Percentiles rank a stretch among this genome's conserved stretches.
Evolutionary conservation across 2,329 filamentous ascomycete species (phyloP).

Genomic region (Pestalotiopsis sp.): DNA sequence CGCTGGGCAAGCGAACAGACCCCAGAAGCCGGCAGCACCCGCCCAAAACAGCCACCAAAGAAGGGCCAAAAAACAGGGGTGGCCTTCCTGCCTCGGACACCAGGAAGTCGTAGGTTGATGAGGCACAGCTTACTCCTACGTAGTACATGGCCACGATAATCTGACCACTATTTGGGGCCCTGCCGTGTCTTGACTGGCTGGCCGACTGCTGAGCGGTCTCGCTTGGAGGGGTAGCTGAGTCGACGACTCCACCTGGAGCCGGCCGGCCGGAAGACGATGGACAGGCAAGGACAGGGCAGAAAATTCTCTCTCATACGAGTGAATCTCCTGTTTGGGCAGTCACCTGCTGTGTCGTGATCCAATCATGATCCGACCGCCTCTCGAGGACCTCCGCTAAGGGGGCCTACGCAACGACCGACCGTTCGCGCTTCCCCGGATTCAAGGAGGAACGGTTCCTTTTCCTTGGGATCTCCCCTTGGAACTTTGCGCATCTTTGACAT

Average conservation of each 20-base stretch:
- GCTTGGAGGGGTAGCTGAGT: constrained; percentile 8
- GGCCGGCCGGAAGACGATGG: not conserved
- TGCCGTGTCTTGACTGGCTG: not conserved
- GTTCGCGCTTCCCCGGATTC: constrained; percentile 3
- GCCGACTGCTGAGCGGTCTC: not conserved
- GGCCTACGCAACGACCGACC: not conserved
- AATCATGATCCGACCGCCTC: not conserved
- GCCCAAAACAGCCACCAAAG: not conserved
- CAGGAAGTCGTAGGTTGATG: not conserved
- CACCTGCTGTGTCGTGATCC: not conserved
- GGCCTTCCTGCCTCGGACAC: not conserved
- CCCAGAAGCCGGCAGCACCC: constrained; percentile 1
- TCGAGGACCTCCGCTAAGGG: too few relatives aligned
- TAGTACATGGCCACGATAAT: not conserved
- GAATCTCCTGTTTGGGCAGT: not conserved
- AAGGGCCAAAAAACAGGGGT: not conserved
- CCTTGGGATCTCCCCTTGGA: not conserved
- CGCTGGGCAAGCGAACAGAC: not conserved
- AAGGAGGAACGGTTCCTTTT: not conserved
- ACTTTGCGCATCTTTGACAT: not conserved
- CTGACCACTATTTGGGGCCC: not conserved
- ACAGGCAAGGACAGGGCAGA: not conserved
- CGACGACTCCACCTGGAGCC: not conserved
- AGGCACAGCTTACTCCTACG: too few relatives aligned
- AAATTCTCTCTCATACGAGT: not conserved